Evolutionary conservation across 129 eudicot species (phyloP), one percentile per base, ranked within the genome.

Genomic region (Logfia minima): DNA sequence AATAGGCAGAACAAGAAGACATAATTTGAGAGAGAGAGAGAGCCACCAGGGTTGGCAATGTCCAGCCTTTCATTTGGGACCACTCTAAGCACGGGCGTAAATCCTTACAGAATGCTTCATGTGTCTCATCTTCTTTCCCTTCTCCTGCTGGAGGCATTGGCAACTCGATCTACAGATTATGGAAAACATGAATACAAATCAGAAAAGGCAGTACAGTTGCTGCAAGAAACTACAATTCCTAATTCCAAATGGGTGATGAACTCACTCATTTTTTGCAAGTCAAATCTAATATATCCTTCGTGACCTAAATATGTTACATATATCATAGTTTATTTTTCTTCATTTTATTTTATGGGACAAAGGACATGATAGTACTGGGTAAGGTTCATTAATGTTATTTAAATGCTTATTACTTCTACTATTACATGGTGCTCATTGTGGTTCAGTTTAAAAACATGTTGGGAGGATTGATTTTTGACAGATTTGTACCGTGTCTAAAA

Each of bases 11-110:
- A 45, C 3, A 45, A 45, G 53, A 45, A 45, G 53, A 45, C 18
- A 18, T 45, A 45, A 45, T 3, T 13, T 45, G 53, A 11, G 17
- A 45, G 18, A 45, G 63, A 53, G 64, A 71, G 78, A 72, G 52
- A 39, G 21, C 8, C 41, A 90, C 96, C 94, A 78, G 3, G 22
- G 70, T 58, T 68, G 87, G 91, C 66, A 89, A 59, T 21, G 76
- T 77, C 98, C 97, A 90, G 74, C 96, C 92, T 80, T 24, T 2
- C 69, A 73, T 79, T 4, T 81, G 80, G 11, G 88, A 84, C 98
- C 98, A 93, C 19, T 84, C 74, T 73, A 93, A 81, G 17, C 81
- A 85, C 58, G 96, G 98, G 72, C 98, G 96, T 32, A 88, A 31
- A 86, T 90, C 95, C 76, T 83, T 75, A 81, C 78, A 71, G 48